These are phyloP conservation scores for Fusarium verrucosum DNA, from an alignment of 2,329 filamentous ascomycete species.

Conservation along the genomic window DNA sequence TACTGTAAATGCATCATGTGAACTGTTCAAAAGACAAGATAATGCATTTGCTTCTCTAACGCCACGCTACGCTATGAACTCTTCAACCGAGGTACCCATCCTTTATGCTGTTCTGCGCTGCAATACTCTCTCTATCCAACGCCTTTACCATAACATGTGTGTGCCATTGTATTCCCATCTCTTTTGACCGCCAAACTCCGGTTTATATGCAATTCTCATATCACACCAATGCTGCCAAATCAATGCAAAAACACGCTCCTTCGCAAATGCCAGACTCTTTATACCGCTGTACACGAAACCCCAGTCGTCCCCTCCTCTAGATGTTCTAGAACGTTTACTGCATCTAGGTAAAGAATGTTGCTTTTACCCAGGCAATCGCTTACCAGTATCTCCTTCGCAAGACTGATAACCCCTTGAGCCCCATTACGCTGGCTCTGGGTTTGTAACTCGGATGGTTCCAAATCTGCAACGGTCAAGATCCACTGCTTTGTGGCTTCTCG, in stretches of 20 bases:
- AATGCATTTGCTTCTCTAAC: conserved; percentile 3
- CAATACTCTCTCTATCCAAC: not conserved
- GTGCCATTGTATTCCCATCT: not conserved
- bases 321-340: conserved; percentile 61
- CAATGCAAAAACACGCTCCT: not conserved
- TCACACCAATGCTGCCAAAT: conserved; percentile 4
- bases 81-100: not conserved
- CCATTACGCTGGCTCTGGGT: conserved; percentile 53
- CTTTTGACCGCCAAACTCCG: conserved; percentile 20
- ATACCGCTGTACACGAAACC: conserved; percentile 37
- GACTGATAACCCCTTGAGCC: conserved; percentile 57
- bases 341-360: conserved; percentile 63
- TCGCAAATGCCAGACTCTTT: conserved; percentile 1
- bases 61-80: not conserved
- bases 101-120: no score
- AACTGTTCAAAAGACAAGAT: not conserved
- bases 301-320: conserved; percentile 56
- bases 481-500: conserved; percentile 48
- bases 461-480: conserved; percentile 54
- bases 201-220: conserved; percentile 11
- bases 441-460: conserved; percentile 53
- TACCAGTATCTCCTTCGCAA: conserved; percentile 59
- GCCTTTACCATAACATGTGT: not conserved
- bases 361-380: conserved; percentile 59
- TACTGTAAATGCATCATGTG: not conserved